A percentile compares a stretch with the other conserved stretches of the same genome.
phyloP scores from a whole-genome alignment of 2,329 filamentous ascomycete species.

The Cercospora sp. region DNA sequence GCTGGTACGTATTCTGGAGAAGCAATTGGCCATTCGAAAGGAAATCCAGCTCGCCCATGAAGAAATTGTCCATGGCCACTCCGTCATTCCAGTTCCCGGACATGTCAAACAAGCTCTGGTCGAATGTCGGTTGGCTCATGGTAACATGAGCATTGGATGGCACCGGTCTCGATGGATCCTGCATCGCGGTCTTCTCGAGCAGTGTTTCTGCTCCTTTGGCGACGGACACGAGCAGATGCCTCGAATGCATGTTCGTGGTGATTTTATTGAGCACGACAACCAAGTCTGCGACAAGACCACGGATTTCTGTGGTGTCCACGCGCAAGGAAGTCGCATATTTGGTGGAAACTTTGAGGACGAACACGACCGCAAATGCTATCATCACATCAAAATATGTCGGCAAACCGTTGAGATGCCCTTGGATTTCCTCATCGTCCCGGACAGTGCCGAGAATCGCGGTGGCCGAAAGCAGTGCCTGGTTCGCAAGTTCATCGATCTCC shows the following conservation, averaged over 20 bases:
- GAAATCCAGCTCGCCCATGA: slow-evolving; percentile 38
- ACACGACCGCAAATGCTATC: slow-evolving; percentile 38
- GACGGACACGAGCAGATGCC: slow-evolving; percentile 35
- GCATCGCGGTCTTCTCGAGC: slow-evolving; percentile 29
- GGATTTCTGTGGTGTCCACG: slow-evolving; percentile 34
- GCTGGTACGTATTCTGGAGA: slow-evolving; percentile 31
- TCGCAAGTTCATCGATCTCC: slow-evolving; percentile 37
- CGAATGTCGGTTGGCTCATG: slow-evolving; percentile 35
- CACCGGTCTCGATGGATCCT: slow-evolving; percentile 24
- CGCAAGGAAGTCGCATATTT: slow-evolving; percentile 33
- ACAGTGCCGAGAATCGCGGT: slow-evolving; percentile 33
- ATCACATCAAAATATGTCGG: slow-evolving; percentile 39
- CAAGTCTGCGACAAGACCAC: slow-evolving; percentile 29
- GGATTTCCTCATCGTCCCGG: slow-evolving; percentile 33
- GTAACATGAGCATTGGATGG: slow-evolving; percentile 35
- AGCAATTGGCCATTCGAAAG: slow-evolving; percentile 30
- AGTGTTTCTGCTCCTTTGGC: slow-evolving; percentile 33
- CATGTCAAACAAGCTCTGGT: slow-evolving; percentile 35
- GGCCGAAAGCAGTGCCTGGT: slow-evolving; percentile 32
- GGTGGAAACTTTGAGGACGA: slow-evolving; percentile 37
- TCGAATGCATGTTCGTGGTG: slow-evolving; percentile 36
- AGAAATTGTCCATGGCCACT: slow-evolving; percentile 33
- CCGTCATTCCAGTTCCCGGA: slow-evolving; percentile 30
- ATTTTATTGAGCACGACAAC: slow-evolving; percentile 34
- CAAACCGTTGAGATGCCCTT: slow-evolving; percentile 34